Percentiles rank a stretch among this genome's conserved stretches.
phyloP scores from a whole-genome alignment of 352 stramenopile species.

The Peronospora belbahrii region DNA sequence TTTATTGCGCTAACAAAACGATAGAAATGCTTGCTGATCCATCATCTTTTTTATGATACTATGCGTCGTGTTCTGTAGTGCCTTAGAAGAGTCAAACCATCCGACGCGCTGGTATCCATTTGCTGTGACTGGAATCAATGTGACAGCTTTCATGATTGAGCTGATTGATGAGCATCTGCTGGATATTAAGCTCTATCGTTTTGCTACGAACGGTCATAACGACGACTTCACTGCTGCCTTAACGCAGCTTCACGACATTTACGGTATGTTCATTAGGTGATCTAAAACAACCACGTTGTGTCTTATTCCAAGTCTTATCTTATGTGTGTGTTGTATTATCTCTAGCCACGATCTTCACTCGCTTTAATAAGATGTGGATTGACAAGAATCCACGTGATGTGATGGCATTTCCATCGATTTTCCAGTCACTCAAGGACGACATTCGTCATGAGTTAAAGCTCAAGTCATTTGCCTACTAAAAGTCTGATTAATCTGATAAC shows the following conservation, averaged over 20 bases:
- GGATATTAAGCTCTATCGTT: conserved; percentile 63
- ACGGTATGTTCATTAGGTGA: conserved; percentile 33
- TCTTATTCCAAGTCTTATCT: background rate
- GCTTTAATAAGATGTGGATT: conserved; percentile 81
- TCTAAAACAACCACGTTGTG: too few relatives aligned
- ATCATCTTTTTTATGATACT: background rate
- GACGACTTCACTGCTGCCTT: conserved; percentile 34
- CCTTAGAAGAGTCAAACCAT: conserved; percentile 75
- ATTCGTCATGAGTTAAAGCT: conserved; percentile 47
- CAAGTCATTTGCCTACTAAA: conserved; percentile 62
- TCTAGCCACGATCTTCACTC: conserved; percentile 55
- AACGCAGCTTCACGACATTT: conserved; percentile 60
- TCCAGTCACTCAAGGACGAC: conserved; percentile 69
- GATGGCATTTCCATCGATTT: conserved; percentile 81
- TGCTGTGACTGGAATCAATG: conserved; percentile 80
- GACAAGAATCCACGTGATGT: conserved; percentile 73
- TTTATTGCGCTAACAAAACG: background rate
- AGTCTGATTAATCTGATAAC: conserved; percentile 1
- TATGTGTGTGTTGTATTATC: too few relatives aligned
- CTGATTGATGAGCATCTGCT: conserved; percentile 65
- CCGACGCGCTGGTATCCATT: conserved; percentile 83
- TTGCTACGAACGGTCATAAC: conserved; percentile 17
- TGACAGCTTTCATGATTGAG: conserved; percentile 75
- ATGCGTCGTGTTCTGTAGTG: conserved; percentile 25
- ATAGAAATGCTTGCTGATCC: background rate